These are phyloP conservation scores for Sporothrix mexicana DNA, from an alignment of 2,329 filamentous ascomycete genomes.

Conservation along the genomic window DNA sequence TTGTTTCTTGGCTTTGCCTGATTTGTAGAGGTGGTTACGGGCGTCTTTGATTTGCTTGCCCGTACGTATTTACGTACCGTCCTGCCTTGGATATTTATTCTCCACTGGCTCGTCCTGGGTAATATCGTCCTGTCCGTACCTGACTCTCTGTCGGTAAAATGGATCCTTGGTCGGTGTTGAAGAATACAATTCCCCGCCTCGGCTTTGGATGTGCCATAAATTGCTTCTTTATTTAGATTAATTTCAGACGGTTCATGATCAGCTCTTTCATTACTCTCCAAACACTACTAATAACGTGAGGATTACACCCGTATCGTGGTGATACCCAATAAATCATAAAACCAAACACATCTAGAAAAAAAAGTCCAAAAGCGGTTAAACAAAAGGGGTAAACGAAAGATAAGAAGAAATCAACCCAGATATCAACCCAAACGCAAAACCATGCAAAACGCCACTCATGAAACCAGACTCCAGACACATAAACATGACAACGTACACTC, in stretches of 20 bases:
- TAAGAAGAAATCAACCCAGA: neutral
- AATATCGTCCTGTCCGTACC: neutral
- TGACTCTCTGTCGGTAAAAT: neutral
- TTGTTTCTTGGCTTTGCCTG: neutral
- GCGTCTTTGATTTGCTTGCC: neutral
- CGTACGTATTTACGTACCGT: too few species aligned
- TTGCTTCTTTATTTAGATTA: slow-evolving; percentile 11
- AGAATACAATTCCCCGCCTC: neutral
- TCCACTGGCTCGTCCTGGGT: neutral
- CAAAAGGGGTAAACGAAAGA: slow-evolving; percentile 3
- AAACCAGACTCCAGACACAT: neutral
- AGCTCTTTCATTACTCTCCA: slow-evolving; percentile 22
- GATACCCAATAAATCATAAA: neutral
- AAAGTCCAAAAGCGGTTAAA: neutral
- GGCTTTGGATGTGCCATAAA: neutral
- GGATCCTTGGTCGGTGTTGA: neutral
- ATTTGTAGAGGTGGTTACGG: neutral
- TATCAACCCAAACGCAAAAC: neutral
- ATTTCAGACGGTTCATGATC: neutral
- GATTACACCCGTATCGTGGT: slow-evolving; percentile 9
- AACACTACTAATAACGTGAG: neutral
- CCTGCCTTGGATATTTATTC: neutral
- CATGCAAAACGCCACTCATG: slow-evolving; percentile 20
- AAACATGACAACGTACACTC: neutral
- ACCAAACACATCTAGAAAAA: neutral